Percentiles rank a stretch among this genome's conserved stretches.
These are phyloP conservation scores for Gentiana straminea DNA, from an alignment of 257 asterid species.

Conservation along the genomic window DNA sequence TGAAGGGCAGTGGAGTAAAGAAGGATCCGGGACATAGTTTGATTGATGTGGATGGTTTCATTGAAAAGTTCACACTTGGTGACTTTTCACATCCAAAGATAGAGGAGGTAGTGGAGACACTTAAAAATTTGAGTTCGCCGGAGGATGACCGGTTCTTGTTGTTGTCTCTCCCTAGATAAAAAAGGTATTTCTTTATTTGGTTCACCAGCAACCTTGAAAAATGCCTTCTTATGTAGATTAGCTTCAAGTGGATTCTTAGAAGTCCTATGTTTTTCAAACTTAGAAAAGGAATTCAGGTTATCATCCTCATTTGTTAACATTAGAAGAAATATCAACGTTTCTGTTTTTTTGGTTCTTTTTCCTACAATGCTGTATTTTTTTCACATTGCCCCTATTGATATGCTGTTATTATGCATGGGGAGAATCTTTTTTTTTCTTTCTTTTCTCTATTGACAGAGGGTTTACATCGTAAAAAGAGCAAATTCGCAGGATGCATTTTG, in stretches of 20 bases:
- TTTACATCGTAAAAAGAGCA: too few relatives aligned
- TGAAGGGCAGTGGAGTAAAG: conserved; percentile 42
- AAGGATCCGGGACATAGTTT: conserved; percentile 53
- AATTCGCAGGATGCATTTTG: too few relatives aligned
- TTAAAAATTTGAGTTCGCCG: conserved; percentile 22
- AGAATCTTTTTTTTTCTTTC: too few relatives aligned
- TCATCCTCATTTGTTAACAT: too few relatives aligned
- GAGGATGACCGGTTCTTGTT: conserved; percentile 16
- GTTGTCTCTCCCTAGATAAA: too few relatives aligned
- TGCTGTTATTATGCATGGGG: too few relatives aligned
- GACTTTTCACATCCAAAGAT: conserved; percentile 46
- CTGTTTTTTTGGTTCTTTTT: too few relatives aligned
- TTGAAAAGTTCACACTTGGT: conserved; percentile 36
- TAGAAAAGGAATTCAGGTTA: background rate
- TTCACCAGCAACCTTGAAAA: background rate
- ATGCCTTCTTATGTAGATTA: background rate
- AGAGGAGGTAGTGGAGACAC: conserved; percentile 27
- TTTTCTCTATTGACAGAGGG: too few relatives aligned
- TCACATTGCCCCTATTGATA: too few relatives aligned
- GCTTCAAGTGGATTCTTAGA: background rate
- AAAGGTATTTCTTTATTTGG: background rate
- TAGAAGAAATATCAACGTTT: too few relatives aligned
- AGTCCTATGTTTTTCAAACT: background rate
- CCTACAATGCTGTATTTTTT: too few relatives aligned
- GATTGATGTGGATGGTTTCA: conserved; percentile 35